Percentiles rank a stretch among this genome's conserved stretches.
Conservation (phyloP, 2,329 filamentous ascomycete species). For the Xylariomycetidae sp. region DNA sequence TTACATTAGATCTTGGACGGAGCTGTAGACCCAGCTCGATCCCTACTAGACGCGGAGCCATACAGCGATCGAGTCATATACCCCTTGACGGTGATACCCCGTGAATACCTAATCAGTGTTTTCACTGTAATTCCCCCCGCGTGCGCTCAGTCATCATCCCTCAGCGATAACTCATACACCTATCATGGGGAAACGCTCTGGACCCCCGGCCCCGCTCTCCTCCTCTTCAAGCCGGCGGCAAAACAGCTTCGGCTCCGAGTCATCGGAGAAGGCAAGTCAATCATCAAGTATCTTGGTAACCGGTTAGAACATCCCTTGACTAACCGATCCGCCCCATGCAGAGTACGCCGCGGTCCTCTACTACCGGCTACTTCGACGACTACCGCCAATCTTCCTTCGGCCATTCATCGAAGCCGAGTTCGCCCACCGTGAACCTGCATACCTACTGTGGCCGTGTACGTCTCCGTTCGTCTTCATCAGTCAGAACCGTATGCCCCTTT, state of each 20-base stretch:
- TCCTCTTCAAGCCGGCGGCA: slow-evolving; percentile 13
- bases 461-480: no score
- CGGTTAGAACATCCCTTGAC: slow-evolving; percentile 4
- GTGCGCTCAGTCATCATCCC: no score
- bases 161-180: slow-evolving; percentile 6
- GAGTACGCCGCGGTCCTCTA: slow-evolving; percentile 1
- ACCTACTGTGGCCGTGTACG: slow-evolving; percentile 51
- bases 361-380: slow-evolving; percentile 6
- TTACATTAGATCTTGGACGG: slow-evolving; percentile 4
- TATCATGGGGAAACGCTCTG: slow-evolving; percentile 18
- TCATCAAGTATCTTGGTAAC: slow-evolving; percentile 1
- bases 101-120: no score
- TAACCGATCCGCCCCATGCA: slow-evolving; percentile 6
- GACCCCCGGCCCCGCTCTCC: slow-evolving; percentile 13
- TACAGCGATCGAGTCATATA: slow-evolving; percentile 1
- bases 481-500: no score
- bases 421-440: slow-evolving; percentile 45
- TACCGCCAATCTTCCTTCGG: slow-evolving; percentile 15
- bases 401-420: no score
- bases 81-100: no score
- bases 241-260: slow-evolving; percentile 21
- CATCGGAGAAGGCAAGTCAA: slow-evolving; percentile 18
- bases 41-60: no score
- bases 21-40: no score
- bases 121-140: no score